These are phyloP conservation scores for Rossbeevera mucosa DNA, from an alignment of 768 basidiomycete genomes.

Conservation along the genomic window DNA sequence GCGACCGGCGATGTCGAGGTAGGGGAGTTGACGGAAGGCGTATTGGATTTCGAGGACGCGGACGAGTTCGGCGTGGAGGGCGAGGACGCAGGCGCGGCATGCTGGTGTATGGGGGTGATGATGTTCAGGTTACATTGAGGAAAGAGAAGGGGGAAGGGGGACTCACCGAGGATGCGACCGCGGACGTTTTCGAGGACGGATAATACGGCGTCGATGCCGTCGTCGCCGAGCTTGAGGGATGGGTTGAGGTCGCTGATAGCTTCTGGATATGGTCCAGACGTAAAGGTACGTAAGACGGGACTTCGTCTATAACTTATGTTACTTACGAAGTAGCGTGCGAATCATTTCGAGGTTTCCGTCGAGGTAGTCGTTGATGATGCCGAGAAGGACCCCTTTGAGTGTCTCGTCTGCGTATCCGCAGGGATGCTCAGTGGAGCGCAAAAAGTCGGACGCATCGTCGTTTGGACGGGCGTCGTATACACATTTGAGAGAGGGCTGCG, in stretches of 20 bases:
- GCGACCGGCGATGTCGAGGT: constrained; percentile 72
- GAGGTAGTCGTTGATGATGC: constrained; percentile 76
- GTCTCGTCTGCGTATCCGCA: constrained; percentile 71
- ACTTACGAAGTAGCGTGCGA: constrained; percentile 66
- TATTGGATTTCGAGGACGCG: constrained; percentile 80
- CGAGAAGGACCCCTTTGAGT: constrained; percentile 65
- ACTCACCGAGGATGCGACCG: constrained; percentile 64
- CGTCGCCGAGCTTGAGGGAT: constrained; percentile 69
- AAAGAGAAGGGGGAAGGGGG: neutral
- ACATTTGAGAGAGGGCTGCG: constrained; percentile 62
- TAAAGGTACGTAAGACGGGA: neutral
- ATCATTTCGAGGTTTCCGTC: constrained; percentile 88
- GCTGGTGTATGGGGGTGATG: constrained; percentile 35
- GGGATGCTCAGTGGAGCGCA: constrained; percentile 43
- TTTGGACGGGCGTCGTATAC: constrained; percentile 60
- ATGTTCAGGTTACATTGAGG: constrained; percentile 1
- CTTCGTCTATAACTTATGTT: neutral
- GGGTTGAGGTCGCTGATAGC: constrained; percentile 80
- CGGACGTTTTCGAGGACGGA: constrained; percentile 64
- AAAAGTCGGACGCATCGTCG: constrained; percentile 43
- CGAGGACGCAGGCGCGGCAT: constrained; percentile 70
- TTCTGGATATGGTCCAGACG: constrained; percentile 34
- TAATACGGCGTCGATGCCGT: constrained; percentile 74
- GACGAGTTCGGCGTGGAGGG: constrained; percentile 67
- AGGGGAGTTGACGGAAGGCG: constrained; percentile 68